Evolutionary conservation across 1,284 basidiomycete species (phyloP).

Genomic region (Garcileccinum viscosum): DNA sequence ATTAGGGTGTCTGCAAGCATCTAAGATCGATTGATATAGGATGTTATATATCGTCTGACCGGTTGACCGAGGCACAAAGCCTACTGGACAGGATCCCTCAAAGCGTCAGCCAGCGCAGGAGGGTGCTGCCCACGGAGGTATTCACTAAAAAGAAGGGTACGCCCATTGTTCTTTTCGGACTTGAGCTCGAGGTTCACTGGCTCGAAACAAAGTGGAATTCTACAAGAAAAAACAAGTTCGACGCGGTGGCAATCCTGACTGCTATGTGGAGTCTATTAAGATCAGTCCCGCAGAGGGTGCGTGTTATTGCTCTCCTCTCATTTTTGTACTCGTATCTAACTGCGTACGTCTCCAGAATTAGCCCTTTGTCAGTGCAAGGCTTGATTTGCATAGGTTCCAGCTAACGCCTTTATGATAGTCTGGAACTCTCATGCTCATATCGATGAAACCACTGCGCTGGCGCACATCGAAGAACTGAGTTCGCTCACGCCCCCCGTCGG

Average conservation of each 20-base stretch:
- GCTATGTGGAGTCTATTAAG: conserved; percentile 59
- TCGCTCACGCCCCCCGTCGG: conserved; percentile 53
- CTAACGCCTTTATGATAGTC: conserved; percentile 47
- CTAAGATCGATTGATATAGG: conserved; percentile 43
- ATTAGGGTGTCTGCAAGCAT: neutral
- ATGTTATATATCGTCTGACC: conserved; percentile 62
- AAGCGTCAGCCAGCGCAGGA: conserved; percentile 65
- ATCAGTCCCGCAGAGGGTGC: conserved; percentile 74
- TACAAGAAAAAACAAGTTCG: conserved; percentile 71
- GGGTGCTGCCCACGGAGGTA: conserved; percentile 74
- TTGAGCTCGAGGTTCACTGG: neutral
- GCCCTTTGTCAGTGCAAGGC: conserved; percentile 56
- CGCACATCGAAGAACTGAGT: conserved; percentile 59
- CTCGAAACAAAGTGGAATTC: conserved; percentile 61
- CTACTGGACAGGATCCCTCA: conserved; percentile 69
- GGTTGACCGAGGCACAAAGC: conserved; percentile 59
- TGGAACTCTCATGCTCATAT: conserved; percentile 76
- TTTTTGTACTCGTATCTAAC: conserved; percentile 5
- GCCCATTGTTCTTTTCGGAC: conserved; percentile 1
- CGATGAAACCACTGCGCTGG: conserved; percentile 53
- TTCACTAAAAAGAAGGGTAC: conserved; percentile 75
- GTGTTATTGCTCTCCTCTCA: conserved; percentile 18
- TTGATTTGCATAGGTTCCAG: neutral
- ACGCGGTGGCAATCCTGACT: conserved; percentile 54
- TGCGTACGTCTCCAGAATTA: conserved; percentile 49